phyloP scores from a whole-genome alignment of 1,284 basidiomycete genomes.

The Cryptococcus neoformans region DNA sequence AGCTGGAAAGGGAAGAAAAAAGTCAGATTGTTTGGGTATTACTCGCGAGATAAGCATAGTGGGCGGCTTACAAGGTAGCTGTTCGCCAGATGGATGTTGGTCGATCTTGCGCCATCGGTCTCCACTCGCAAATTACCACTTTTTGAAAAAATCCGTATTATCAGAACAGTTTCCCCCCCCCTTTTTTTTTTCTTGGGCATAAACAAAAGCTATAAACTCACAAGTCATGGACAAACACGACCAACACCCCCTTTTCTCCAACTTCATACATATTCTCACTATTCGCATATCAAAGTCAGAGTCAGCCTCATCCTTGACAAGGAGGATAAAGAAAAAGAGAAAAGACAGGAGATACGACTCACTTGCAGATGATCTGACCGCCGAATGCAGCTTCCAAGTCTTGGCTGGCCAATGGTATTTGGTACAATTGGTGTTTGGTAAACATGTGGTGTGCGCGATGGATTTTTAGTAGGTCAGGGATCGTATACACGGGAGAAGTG shows the following conservation, averaged over 20 bases:
- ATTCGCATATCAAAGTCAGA: neutral
- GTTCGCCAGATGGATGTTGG: constrained; percentile 70
- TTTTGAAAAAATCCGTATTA: neutral
- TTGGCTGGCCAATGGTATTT: constrained; percentile 68
- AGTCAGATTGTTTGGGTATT: neutral
- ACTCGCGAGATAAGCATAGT: neutral
- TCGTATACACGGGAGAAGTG: constrained; percentile 22
- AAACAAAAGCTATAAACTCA: constrained; percentile 49
- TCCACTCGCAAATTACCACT: constrained; percentile 84
- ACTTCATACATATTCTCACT: constrained; percentile 53
- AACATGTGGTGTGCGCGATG: constrained; percentile 78
- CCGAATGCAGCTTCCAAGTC: constrained; percentile 67
- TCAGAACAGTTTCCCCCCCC: neutral
- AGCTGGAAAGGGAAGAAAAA: constrained; percentile 55
- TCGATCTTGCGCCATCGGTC: constrained; percentile 65
- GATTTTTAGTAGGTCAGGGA: constrained; percentile 65
- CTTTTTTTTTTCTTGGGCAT: no score
- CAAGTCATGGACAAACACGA: constrained; percentile 91
- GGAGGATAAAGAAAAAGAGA: neutral
- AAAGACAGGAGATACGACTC: constrained; percentile 48
- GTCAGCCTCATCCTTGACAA: neutral
- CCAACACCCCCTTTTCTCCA: constrained; percentile 55
- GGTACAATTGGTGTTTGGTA: constrained; percentile 67
- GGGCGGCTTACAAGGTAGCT: constrained; percentile 69
- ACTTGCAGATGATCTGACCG: constrained; percentile 82